Conservation (phyloP, 2,329 filamentous ascomycete genomes). For the Clarireedia monteithiana region DNA sequence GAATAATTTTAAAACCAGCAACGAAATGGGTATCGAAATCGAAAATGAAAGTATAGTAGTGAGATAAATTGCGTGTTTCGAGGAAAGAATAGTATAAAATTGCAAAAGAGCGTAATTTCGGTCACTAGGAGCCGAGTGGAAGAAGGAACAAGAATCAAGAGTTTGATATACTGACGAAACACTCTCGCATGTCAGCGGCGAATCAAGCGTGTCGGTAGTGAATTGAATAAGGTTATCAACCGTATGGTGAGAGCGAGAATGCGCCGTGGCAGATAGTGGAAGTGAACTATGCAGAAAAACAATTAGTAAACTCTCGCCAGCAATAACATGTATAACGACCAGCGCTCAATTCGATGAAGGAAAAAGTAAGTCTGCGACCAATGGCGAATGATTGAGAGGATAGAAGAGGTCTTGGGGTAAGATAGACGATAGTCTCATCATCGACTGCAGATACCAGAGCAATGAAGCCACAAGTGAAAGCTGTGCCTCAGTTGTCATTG, state of each 20-base stretch:
- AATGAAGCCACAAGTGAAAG: background rate
- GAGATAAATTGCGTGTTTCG: constrained; percentile 12
- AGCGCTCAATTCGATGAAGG: constrained; percentile 4
- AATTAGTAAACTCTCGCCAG: constrained; percentile 14
- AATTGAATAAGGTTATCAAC: constrained; percentile 1
- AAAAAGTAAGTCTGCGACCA: background rate
- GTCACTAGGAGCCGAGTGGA: constrained; percentile 25
- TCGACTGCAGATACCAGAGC: background rate
- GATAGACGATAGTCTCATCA: background rate
- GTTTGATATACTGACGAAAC: constrained; percentile 15
- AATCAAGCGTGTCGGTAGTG: constrained; percentile 9
- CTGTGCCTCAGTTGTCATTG: background rate
- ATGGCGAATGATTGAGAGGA: constrained; percentile 2
- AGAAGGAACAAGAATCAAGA: constrained; percentile 16
- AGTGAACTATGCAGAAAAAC: background rate
- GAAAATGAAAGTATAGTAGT: constrained; percentile 8
- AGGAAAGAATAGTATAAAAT: constrained; percentile 12
- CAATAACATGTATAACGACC: constrained; percentile 8
- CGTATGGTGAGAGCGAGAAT: background rate
- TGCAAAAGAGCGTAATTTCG: constrained; percentile 25
- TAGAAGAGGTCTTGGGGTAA: constrained; percentile 1
- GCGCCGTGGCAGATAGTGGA: background rate
- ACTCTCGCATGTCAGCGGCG: constrained; percentile 16
- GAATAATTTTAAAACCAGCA: background rate
- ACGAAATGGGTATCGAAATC: constrained; percentile 2